Percentiles rank a stretch among this genome's conserved stretches.
Conservation (phyloP, 2,329 filamentous ascomycete species). For the Neonectria neomacrospora region DNA sequence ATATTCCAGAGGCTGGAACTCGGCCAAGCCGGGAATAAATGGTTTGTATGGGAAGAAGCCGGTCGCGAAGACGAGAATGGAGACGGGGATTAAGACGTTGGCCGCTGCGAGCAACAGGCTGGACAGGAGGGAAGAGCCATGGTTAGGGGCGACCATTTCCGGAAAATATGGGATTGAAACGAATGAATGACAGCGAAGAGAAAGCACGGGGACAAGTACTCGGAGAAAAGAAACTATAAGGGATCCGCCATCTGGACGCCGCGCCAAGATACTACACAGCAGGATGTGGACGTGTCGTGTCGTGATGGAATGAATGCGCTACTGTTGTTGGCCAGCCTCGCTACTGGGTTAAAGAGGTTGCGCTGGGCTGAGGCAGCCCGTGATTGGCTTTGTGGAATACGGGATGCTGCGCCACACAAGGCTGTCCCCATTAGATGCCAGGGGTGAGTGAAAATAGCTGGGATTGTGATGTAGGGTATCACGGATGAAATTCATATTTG, state of each 20-base stretch:
- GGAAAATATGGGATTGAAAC: slow-evolving; percentile 11
- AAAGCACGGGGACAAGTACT: slow-evolving; percentile 24
- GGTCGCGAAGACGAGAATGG: slow-evolving; percentile 80
- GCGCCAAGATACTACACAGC: slow-evolving; percentile 21
- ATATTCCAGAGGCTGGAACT: slow-evolving; percentile 68
- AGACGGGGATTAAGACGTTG: slow-evolving; percentile 81
- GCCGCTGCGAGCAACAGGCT: slow-evolving; percentile 68
- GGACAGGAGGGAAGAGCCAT: slow-evolving; percentile 45
- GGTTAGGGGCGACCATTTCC: slow-evolving; percentile 41
- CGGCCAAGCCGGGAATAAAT: slow-evolving; percentile 84
- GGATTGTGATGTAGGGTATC: slow-evolving; percentile 40
- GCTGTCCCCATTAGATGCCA: slow-evolving; percentile 27
- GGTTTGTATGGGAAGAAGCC: slow-evolving; percentile 99
- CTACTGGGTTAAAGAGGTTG: slow-evolving; percentile 39
- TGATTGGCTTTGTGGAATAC: slow-evolving; percentile 32
- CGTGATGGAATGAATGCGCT: slow-evolving; percentile 33
- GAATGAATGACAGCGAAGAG: slow-evolving; percentile 20
- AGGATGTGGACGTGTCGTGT: slow-evolving; percentile 44
- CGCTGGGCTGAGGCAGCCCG: background rate
- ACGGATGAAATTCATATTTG: slow-evolving; percentile 43
- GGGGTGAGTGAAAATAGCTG: background rate
- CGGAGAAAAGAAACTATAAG: slow-evolving; percentile 22
- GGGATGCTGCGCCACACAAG: slow-evolving; percentile 42
- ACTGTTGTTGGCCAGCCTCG: slow-evolving; percentile 38
- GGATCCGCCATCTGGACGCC: slow-evolving; percentile 32